Evolutionary conservation across 2,329 filamentous ascomycete genomes (phyloP).

Genomic region (Epichloe elymi): DNA sequence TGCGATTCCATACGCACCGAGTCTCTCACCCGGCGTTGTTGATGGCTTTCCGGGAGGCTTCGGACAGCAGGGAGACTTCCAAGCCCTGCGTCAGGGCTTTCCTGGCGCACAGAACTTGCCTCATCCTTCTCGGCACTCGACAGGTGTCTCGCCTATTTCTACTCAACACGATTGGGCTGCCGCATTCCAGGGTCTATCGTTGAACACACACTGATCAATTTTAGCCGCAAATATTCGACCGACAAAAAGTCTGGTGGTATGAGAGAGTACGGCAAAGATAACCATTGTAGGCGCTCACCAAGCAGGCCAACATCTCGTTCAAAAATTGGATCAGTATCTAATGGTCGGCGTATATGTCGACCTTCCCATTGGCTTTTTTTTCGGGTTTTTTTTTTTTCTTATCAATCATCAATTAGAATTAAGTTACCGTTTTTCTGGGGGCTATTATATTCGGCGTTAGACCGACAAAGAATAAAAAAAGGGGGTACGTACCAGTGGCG

Average conservation of each 20-base stretch:
- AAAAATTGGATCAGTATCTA: not conserved
- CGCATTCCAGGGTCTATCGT: conserved; percentile 57
- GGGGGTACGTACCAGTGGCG: conserved; percentile 10
- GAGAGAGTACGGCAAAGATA: not conserved
- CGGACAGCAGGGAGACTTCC: conserved; percentile 29
- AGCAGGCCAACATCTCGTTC: not conserved
- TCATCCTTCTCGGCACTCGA: conserved; percentile 21
- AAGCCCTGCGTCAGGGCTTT: conserved; percentile 34
- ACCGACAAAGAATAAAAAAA: conserved; percentile 5
- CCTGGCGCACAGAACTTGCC: conserved; percentile 26
- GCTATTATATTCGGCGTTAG: conserved; percentile 1
- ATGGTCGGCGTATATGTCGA: not conserved
- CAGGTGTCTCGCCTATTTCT: conserved; percentile 27
- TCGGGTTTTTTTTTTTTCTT: not conserved
- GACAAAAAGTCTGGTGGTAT: not conserved
- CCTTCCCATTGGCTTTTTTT: not conserved
- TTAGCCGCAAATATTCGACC: not conserved
- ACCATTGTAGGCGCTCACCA: not conserved
- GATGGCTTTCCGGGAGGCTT: conserved; percentile 19
- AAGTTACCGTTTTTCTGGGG: conserved; percentile 3
- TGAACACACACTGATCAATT: conserved; percentile 44
- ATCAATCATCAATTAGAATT: conserved; percentile 1
- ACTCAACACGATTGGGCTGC: conserved; percentile 46
- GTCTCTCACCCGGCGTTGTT: conserved; percentile 14
- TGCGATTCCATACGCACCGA: conserved; percentile 15